Evolutionary conservation across 31 red algal genomes (phyloP).

Genomic region (Porphyra umbilicalis): DNA sequence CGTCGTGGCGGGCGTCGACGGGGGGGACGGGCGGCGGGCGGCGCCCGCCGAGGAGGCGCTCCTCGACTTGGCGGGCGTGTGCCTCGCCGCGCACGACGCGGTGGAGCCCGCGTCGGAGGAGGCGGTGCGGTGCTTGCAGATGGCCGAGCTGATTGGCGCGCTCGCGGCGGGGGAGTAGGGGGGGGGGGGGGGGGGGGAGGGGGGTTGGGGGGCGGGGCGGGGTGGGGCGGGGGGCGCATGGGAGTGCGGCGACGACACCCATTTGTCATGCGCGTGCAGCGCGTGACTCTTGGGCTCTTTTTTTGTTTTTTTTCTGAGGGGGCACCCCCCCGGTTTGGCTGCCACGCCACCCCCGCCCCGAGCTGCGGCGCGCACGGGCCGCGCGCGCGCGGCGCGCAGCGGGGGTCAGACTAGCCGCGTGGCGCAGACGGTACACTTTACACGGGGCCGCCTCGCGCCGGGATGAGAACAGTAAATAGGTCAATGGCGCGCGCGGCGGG

Average conservation of each 20-base stretch:
- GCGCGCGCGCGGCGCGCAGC: no score
- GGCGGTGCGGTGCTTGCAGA: neutral
- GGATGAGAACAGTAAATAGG: neutral
- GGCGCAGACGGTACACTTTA: neutral
- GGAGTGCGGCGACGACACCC: neutral
- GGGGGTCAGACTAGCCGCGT: no score
- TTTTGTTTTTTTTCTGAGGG: no score
- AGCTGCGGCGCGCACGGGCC: no score
- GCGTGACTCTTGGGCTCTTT: no score
- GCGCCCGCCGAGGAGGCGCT: neutral
- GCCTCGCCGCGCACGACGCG: neutral
- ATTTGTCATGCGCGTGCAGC: no score
- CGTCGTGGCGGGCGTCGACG: neutral
- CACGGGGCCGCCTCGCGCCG: neutral
- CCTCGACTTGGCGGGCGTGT: neutral
- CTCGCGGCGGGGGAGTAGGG: neutral
- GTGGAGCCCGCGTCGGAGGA: neutral
- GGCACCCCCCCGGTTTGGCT: no score
- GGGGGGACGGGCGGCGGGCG: neutral
- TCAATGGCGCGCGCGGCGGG: no score
- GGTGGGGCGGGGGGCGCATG: neutral
- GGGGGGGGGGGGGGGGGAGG: neutral
- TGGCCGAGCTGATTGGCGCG: neutral
- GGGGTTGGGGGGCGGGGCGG: neutral
- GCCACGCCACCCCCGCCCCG: no score